Evolutionary conservation across 2,329 filamentous ascomycete genomes (phyloP).

Genomic region (Chalara sp.): DNA sequence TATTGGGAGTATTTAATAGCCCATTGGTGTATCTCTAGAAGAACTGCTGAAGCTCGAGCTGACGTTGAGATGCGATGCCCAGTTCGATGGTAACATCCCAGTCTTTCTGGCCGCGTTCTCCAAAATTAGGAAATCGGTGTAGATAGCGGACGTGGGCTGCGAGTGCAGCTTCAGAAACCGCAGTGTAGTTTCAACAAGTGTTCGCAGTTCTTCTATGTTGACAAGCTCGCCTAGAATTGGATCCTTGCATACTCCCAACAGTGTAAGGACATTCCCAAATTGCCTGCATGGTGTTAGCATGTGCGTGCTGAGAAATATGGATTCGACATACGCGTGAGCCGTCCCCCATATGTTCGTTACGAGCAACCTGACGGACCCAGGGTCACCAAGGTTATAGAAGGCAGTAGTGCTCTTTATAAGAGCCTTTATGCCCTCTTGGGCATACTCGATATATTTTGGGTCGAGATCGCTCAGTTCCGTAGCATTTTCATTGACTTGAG

Average conservation of each 20-base stretch:
- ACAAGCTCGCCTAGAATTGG: conserved; percentile 53
- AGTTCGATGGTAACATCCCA: conserved; percentile 1
- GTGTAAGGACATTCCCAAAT: conserved; percentile 93
- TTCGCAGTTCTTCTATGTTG: conserved; percentile 44
- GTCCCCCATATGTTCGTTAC: conserved; percentile 97
- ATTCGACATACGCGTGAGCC: conserved; percentile 76
- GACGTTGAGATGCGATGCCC: background rate
- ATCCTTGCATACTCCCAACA: conserved; percentile 73
- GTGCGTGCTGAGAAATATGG: conserved; percentile 1
- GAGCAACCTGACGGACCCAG: conserved; percentile 58
- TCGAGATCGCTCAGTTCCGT: conserved; percentile 31
- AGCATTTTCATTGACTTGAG: conserved; percentile 31
- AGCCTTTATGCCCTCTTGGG: conserved; percentile 47
- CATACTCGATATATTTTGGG: conserved; percentile 44
- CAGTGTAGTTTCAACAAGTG: conserved; percentile 68
- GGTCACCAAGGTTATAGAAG: conserved; percentile 54
- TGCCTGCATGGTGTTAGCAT: conserved; percentile 51
- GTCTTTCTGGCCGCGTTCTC: conserved; percentile 26
- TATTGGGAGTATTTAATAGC: conserved; percentile 3
- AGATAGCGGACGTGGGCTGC: conserved; percentile 68
- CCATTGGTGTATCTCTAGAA: conserved; percentile 11
- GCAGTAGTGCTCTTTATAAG: conserved; percentile 80
- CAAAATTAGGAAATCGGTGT: conserved; percentile 69
- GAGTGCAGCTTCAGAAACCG: conserved; percentile 64
- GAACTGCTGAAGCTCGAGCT: conserved; percentile 15